Evolutionary conservation across 352 stramenopile species (phyloP).

Genomic region (Globisporangium polare): DNA sequence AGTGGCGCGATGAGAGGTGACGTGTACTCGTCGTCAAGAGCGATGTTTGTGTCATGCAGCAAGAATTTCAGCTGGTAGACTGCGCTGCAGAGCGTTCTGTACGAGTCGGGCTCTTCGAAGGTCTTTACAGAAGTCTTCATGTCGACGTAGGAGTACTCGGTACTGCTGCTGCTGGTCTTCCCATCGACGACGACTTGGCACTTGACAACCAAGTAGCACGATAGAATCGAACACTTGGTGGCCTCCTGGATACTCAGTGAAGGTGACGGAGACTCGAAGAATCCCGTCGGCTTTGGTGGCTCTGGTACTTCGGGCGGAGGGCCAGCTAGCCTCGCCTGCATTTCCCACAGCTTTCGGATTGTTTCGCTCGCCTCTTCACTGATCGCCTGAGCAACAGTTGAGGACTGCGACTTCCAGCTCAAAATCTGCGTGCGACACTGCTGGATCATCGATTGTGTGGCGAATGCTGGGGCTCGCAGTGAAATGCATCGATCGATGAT

Average conservation of each 20-base stretch:
- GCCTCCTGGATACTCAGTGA: neutral
- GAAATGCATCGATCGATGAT: constrained; percentile 35
- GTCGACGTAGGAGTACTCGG: constrained; percentile 1
- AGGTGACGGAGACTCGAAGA: neutral
- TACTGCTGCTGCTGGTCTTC: neutral
- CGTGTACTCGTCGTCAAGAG: constrained; percentile 14
- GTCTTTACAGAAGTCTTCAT: constrained; percentile 5
- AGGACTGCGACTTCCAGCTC: neutral
- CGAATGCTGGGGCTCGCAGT: constrained; percentile 13
- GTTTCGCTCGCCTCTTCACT: constrained; percentile 4
- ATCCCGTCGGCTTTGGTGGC: neutral
- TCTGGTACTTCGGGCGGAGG: neutral
- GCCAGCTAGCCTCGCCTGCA: neutral
- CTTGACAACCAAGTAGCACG: constrained; percentile 1
- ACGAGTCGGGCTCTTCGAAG: constrained; percentile 1
- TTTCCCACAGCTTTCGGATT: neutral
- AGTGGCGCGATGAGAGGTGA: constrained; percentile 17
- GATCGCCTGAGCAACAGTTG: neutral
- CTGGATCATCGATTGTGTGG: constrained; percentile 25
- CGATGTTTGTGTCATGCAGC: constrained; percentile 19
- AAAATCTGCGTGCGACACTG: constrained; percentile 27
- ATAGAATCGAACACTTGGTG: constrained; percentile 5
- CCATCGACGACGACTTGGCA: neutral
- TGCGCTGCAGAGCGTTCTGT: constrained; percentile 15
- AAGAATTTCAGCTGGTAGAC: constrained; percentile 21